Percentiles rank a stretch among this genome's conserved stretches.
Conservation (phyloP, 2,329 filamentous ascomycete species). For the Aspergillus udagawae region DNA sequence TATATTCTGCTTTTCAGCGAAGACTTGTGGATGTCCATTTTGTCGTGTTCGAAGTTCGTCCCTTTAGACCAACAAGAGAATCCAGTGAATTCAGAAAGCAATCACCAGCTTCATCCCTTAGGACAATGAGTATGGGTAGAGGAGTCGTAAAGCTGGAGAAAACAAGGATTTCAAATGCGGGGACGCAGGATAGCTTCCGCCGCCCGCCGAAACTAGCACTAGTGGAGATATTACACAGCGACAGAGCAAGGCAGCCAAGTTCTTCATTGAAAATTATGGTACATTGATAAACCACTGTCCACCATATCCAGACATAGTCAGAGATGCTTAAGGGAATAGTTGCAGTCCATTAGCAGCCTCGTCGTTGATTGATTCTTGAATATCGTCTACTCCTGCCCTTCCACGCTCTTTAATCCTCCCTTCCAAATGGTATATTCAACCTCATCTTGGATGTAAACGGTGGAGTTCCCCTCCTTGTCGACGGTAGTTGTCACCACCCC, state of each 20-base stretch:
- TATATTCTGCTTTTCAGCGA: background rate
- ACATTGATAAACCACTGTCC: background rate
- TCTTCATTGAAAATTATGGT: background rate
- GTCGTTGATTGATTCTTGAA: background rate
- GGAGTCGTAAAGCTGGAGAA: background rate
- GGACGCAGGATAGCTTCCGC: background rate
- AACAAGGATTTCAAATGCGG: background rate
- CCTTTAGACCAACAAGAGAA: background rate
- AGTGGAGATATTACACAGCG: background rate
- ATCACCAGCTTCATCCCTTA: background rate
- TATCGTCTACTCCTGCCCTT: background rate
- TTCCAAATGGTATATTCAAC: constrained; percentile 72
- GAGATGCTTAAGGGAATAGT: background rate
- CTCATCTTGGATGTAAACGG: constrained; percentile 15
- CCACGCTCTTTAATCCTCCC: constrained; percentile 48
- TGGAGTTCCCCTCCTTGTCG: constrained; percentile 35
- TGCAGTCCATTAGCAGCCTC: background rate
- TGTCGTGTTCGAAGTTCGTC: background rate
- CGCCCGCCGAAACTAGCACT: background rate
- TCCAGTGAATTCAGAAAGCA: background rate
- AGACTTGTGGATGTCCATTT: background rate
- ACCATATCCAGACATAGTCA: no score
- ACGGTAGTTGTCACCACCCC: constrained; percentile 44
- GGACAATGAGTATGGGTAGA: background rate
- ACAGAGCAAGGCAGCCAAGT: background rate